These are phyloP conservation scores for Trichoderma asperellum DNA, from an alignment of 2,329 filamentous ascomycete species.

Conservation along the genomic window DNA sequence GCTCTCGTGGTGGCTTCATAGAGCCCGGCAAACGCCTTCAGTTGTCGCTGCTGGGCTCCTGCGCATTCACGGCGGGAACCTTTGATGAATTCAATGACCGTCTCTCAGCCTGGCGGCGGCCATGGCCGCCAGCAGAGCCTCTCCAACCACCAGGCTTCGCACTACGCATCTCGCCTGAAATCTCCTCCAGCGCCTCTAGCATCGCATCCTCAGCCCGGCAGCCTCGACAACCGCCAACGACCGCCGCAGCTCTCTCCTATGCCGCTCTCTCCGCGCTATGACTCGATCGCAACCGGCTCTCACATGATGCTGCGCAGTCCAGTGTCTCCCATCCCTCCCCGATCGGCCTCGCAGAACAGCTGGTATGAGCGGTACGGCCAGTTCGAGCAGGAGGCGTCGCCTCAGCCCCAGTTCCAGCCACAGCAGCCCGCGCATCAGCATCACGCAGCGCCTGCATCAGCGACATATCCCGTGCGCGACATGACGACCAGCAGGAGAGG, in stretches of 20 bases:
- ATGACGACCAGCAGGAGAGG: constrained; percentile 34
- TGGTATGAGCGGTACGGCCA: constrained; percentile 29
- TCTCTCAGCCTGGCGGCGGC: constrained; percentile 30
- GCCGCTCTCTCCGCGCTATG: constrained; percentile 52
- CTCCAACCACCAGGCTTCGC: constrained; percentile 33
- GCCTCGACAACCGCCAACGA: constrained; percentile 16
- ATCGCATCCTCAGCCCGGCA: constrained; percentile 15
- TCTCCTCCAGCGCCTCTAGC: constrained; percentile 29
- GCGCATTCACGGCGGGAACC: not conserved
- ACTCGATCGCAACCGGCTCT: constrained; percentile 42
- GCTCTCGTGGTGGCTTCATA: constrained; percentile 9
- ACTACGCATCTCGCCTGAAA: constrained; percentile 35
- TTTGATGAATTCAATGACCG: constrained; percentile 34
- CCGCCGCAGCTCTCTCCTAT: constrained; percentile 40
- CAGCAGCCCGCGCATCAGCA: constrained; percentile 33
- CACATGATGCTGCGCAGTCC: constrained; percentile 36
- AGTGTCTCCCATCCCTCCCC: constrained; percentile 29
- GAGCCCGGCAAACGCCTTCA: constrained; percentile 30
- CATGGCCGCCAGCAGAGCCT: constrained; percentile 27
- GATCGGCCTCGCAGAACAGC: constrained; percentile 21
- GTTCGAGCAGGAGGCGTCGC: constrained; percentile 32
- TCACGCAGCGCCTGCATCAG: not conserved
- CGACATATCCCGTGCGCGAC: not conserved
- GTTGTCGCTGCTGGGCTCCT: constrained; percentile 32
- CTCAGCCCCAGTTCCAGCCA: constrained; percentile 32